phyloP scores from a whole-genome alignment of 2,329 filamentous ascomycete species.

The Pezicula neosporulosa region DNA sequence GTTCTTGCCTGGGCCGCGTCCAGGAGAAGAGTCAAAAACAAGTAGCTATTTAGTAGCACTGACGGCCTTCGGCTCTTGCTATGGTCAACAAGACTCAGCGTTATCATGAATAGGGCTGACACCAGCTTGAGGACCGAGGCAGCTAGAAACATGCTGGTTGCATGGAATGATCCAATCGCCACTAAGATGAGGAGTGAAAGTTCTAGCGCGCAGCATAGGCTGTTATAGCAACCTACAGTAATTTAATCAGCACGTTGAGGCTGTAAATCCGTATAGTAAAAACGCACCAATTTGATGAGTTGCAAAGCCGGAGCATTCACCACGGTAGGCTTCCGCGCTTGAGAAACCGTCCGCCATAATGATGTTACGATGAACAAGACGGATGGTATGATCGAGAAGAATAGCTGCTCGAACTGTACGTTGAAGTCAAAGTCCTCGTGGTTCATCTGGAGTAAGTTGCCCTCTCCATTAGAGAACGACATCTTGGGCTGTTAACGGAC shows the following conservation, averaged over 20 bases:
- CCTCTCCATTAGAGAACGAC: conserved; percentile 12
- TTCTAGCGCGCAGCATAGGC: conserved; percentile 18
- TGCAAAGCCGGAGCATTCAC: conserved; percentile 26
- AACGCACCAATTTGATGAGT: conserved; percentile 25
- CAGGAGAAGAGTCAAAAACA: not conserved
- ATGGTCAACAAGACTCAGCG: conserved; percentile 25
- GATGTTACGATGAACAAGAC: conserved; percentile 26
- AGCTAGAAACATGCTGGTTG: conserved; percentile 26
- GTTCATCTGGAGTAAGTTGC: conserved; percentile 26
- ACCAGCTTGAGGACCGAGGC: conserved; percentile 25
- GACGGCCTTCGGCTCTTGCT: conserved; percentile 20
- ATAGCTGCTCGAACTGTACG: conserved; percentile 29
- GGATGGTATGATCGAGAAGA: conserved; percentile 29
- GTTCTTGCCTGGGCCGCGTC: conserved; percentile 5
- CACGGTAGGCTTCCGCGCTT: conserved; percentile 26
- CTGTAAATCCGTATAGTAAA: not conserved
- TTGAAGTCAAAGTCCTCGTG: conserved; percentile 27
- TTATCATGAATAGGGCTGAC: conserved; percentile 19
- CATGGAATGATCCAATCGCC: conserved; percentile 3
- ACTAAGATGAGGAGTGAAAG: conserved; percentile 26
- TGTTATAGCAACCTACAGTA: conserved; percentile 10
- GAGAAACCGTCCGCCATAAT: conserved; percentile 25
- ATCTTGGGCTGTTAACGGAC: conserved; percentile 4
- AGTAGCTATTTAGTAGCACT: not conserved
- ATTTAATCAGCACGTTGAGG: conserved; percentile 5